These are phyloP conservation scores for Ganoderma meredithae DNA, from an alignment of 1,284 basidiomycete genomes.

Conservation along the genomic window DNA sequence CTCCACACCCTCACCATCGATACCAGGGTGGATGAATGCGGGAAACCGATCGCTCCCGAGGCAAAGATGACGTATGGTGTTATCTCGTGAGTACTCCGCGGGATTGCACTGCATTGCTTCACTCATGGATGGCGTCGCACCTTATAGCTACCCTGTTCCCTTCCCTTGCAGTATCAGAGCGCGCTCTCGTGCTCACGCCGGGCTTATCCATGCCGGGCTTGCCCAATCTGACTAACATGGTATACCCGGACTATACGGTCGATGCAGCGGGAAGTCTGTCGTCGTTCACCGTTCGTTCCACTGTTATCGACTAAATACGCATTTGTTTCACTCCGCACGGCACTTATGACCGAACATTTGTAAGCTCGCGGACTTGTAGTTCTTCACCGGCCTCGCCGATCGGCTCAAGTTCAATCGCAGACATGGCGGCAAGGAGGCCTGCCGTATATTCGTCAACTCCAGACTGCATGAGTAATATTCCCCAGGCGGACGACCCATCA, in stretches of 20 bases:
- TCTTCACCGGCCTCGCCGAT: no score
- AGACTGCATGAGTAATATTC: no score
- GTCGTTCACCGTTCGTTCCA: background rate
- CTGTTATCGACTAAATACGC: background rate
- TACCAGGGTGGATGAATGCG: constrained; percentile 8
- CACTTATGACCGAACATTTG: background rate
- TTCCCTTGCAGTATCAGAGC: constrained; percentile 20
- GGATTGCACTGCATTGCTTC: background rate
- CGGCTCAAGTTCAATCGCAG: no score
- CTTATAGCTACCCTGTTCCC: constrained; percentile 8
- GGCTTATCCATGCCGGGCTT: constrained; percentile 9
- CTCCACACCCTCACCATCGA: constrained; percentile 23
- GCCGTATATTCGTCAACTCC: no score
- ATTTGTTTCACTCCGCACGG: background rate
- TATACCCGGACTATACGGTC: background rate
- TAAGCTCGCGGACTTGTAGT: background rate
- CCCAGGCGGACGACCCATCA: no score
- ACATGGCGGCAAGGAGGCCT: no score
- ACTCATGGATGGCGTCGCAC: no score
- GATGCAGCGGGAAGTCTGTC: background rate
- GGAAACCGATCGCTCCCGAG: constrained; percentile 12
- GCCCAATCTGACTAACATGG: background rate
- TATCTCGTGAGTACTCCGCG: constrained; percentile 10
- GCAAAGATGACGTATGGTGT: constrained; percentile 19
- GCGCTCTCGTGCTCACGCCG: background rate